A percentile compares a stretch with the other conserved stretches of the same genome.
Evolutionary conservation across 2,329 filamentous ascomycete species (phyloP).

Genomic region (Trichophyton equinum): DNA sequence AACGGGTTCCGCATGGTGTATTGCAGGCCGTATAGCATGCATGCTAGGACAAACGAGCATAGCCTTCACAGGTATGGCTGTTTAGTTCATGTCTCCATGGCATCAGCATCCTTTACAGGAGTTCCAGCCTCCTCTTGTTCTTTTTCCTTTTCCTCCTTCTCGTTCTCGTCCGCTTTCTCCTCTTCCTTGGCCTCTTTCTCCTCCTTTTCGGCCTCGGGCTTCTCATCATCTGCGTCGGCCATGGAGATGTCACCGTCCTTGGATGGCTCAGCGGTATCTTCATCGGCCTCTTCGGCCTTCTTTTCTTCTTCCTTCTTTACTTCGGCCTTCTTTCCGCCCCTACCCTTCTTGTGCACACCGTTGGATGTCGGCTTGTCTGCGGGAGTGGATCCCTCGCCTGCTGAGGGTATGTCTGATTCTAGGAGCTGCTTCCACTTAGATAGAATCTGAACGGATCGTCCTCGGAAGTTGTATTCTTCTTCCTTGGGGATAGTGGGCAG

Average conservation of each 20-base stretch:
- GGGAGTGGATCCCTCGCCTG: conserved; percentile 19
- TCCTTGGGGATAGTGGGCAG: conserved; percentile 74
- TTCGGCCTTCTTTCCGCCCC: conserved; percentile 20
- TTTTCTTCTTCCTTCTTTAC: conserved; percentile 19
- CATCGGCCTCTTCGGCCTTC: conserved; percentile 15
- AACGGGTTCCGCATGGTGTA: not conserved
- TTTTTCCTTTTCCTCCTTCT: no score
- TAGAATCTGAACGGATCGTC: conserved; percentile 65
- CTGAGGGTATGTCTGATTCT: conserved; percentile 42
- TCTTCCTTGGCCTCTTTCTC: not conserved
- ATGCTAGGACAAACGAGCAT: not conserved
- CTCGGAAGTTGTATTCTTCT: conserved; percentile 79
- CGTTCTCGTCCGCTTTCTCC: not conserved
- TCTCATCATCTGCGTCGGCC: conserved; percentile 11
- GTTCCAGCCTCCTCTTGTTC: conserved; percentile 1
- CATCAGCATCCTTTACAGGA: not conserved
- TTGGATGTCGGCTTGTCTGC: conserved; percentile 26
- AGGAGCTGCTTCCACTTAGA: conserved; percentile 80
- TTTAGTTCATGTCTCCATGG: conserved; percentile 1
- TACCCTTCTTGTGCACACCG: conserved; percentile 24
- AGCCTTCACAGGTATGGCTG: not conserved
- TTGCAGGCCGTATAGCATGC: not conserved
- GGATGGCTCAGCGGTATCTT: conserved; percentile 21
- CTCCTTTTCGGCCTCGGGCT: conserved; percentile 4
- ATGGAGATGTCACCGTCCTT: conserved; percentile 12